These are phyloP conservation scores for Xylariaceae sp. DNA, from an alignment of 2,329 filamentous ascomycete species.

Conservation along the genomic window DNA sequence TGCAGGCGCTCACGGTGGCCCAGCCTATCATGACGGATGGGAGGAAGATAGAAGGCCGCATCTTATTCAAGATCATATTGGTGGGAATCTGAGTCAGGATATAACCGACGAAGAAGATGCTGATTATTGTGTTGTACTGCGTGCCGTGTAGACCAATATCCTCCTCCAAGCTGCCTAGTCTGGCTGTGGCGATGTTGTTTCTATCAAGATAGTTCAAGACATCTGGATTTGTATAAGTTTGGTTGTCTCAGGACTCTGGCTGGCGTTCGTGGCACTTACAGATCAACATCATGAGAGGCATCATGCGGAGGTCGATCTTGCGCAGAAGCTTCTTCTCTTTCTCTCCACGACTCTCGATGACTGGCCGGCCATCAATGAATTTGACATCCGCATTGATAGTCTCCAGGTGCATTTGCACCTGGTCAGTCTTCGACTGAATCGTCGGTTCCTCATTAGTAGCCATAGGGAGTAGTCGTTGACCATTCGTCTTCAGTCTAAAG, in stretches of 20 bases:
- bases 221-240: conserved; percentile 1
- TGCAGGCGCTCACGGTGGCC: conserved; percentile 8
- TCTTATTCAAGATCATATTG: conserved; percentile 7
- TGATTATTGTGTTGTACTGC: conserved; percentile 33
- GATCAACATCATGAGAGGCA: conserved; percentile 5
- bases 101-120: conserved; percentile 26
- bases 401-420: not conserved
- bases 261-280: not conserved
- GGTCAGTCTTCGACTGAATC: not conserved
- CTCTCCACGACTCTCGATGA: conserved; percentile 3
- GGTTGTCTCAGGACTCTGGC: not conserved
- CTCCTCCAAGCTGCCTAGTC: conserved; percentile 35
- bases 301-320: conserved; percentile 3
- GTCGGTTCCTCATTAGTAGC: too few relatives aligned
- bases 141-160: conserved; percentile 33
- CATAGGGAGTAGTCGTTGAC: too few relatives aligned
- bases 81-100: conserved; percentile 3
- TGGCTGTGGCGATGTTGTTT: conserved; percentile 44
- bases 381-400: conserved; percentile 3
- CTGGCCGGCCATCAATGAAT: conserved; percentile 1
- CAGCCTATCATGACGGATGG: conserved; percentile 7
- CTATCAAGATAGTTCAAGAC: conserved; percentile 30
- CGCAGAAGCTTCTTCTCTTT: conserved; percentile 2
- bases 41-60: conserved; percentile 9
- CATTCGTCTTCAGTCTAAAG: too few relatives aligned